Evolutionary conservation across 257 asterid species (phyloP).

Genomic region (Paulownia fortunei): DNA sequence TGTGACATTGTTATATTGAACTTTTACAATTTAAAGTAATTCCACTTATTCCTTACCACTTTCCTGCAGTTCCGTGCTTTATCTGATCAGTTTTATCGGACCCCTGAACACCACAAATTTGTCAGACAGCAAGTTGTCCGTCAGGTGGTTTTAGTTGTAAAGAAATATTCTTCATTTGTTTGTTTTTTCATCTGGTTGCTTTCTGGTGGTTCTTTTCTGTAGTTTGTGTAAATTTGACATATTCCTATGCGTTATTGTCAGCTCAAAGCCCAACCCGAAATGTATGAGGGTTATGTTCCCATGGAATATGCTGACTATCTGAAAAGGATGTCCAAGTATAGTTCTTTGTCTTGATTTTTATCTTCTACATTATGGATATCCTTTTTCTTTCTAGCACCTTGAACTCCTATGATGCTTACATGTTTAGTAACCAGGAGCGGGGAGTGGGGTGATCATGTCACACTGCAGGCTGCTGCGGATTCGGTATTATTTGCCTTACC

Average conservation of each 20-base stretch:
- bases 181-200: conserved; percentile 19
- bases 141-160: conserved; percentile 61
- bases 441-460: conserved; percentile 99
- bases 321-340: conserved; percentile 75
- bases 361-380: background rate
- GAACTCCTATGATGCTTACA: conserved; percentile 27
- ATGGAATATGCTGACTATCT: conserved; percentile 87
- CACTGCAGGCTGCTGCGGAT: conserved; percentile 98
- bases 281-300: conserved; percentile 94
- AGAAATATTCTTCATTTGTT: background rate
- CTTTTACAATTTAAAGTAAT: background rate
- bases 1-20: background rate
- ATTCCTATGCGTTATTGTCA: conserved; percentile 44
- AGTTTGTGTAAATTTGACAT: conserved; percentile 28
- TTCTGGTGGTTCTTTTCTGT: background rate
- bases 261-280: conserved; percentile 84
- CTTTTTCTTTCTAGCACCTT: conserved; percentile 16
- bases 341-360: conserved; percentile 29
- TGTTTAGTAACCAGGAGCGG: conserved; percentile 63
- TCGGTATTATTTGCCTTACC: conserved; percentile 54
- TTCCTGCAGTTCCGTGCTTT: conserved; percentile 79
- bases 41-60: conserved; percentile 4
- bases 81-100: conserved; percentile 91
- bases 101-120: conserved; percentile 90
- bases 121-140: conserved; percentile 86